Evolutionary conservation across 2,329 filamentous ascomycete species (phyloP).

Genomic region (Scytalidium lignicola): DNA sequence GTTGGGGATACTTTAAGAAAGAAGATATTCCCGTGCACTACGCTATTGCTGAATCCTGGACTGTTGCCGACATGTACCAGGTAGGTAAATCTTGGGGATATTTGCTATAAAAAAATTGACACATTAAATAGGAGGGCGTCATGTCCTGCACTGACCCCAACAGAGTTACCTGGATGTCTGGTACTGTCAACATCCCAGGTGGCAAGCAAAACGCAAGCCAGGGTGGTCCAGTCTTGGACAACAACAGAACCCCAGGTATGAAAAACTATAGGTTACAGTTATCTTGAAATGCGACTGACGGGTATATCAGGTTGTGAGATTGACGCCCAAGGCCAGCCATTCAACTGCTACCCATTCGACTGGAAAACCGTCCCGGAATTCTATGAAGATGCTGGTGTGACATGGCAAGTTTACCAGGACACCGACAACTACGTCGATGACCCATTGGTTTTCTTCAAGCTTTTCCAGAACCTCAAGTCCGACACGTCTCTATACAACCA

Average conservation of each 20-base stretch:
- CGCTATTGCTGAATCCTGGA: conserved; percentile 47
- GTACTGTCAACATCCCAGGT: conserved; percentile 46
- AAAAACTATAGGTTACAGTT: conserved; percentile 1
- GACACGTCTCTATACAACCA: conserved; percentile 14
- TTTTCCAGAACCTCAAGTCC: conserved; percentile 36
- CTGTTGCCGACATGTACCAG: conserved; percentile 50
- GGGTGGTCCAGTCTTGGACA: conserved; percentile 37
- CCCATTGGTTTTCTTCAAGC: conserved; percentile 36
- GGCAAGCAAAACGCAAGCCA: conserved; percentile 32
- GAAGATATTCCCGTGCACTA: conserved; percentile 48
- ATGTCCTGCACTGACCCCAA: conserved; percentile 50
- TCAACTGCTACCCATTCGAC: conserved; percentile 41
- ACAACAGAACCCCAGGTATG: conserved; percentile 39
- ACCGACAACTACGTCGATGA: conserved; percentile 42
- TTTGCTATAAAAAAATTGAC: not conserved
- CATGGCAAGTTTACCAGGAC: conserved; percentile 42
- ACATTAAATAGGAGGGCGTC: conserved; percentile 35
- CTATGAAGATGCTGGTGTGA: conserved; percentile 36
- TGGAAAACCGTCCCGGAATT: conserved; percentile 41
- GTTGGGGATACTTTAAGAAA: conserved; percentile 43
- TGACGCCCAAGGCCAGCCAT: conserved; percentile 12
- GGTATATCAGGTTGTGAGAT: conserved; percentile 6
- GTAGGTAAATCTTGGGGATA: conserved; percentile 10
- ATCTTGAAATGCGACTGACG: too few relatives aligned
- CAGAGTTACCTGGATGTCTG: conserved; percentile 44